Conservation (phyloP, 2,329 filamentous ascomycete genomes). For the Diaporthe sp. region DNA sequence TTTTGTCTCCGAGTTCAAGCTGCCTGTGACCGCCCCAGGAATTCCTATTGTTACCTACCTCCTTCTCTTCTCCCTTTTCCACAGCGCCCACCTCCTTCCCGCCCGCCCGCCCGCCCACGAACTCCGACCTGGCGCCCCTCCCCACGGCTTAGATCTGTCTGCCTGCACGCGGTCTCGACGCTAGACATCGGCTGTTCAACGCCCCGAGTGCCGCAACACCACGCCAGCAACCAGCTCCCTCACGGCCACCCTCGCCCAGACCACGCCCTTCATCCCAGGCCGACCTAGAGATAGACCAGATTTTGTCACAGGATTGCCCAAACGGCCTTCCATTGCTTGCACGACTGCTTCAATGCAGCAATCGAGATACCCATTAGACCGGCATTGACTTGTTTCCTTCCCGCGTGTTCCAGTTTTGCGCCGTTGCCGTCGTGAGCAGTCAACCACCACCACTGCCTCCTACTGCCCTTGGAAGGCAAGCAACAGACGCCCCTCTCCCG, state of each 20-base stretch:
- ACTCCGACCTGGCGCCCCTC: background rate
- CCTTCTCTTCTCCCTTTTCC: background rate
- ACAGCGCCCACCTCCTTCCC: background rate
- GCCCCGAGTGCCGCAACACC: slow-evolving; percentile 22
- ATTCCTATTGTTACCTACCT: background rate
- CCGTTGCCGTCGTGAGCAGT: slow-evolving; percentile 18
- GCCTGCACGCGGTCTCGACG: slow-evolving; percentile 8
- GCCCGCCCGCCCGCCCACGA: background rate
- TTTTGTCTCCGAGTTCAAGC: background rate
- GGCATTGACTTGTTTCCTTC: slow-evolving; percentile 24
- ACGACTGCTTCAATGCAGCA: slow-evolving; percentile 21
- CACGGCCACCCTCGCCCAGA: background rate
- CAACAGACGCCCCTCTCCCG: background rate
- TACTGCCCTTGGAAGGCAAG: background rate
- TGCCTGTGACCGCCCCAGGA: slow-evolving; percentile 9
- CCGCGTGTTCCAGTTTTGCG: background rate
- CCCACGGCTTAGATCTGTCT: slow-evolving; percentile 14
- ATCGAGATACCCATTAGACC: slow-evolving; percentile 24
- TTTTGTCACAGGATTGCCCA: slow-evolving; percentile 23
- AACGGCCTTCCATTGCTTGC: slow-evolving; percentile 19
- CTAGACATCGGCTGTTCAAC: slow-evolving; percentile 25
- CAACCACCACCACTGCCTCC: slow-evolving; percentile 11
- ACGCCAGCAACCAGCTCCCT: slow-evolving; percentile 9
- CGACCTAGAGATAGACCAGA: slow-evolving; percentile 26
- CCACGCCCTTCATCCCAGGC: background rate